Evolutionary conservation across 2,329 filamentous ascomycete species (phyloP), one percentile per base, ranked within the genome.

Genomic region (Lachnellula subtilissima): DNA sequence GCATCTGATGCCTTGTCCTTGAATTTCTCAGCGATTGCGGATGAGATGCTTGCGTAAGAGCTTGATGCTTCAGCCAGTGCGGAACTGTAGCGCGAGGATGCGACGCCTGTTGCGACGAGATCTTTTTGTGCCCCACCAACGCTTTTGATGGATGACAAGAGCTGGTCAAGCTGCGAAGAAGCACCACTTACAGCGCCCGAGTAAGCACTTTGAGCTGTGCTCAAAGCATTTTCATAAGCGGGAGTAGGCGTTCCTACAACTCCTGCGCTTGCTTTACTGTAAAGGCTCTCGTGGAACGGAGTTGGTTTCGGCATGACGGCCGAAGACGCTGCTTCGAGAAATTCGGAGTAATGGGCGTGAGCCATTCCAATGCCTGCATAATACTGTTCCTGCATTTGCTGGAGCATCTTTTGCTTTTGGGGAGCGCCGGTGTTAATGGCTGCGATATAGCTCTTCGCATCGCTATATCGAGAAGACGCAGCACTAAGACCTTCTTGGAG

Each of bases 281-380:
- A 63, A 8, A 73, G 52, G 53, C 64, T 69, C 40, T 74, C 66
- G 53, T 74, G 69, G 48, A 64, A 65, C 50, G 84, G 73, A 1
- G 77, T 83, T 2, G 83, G 79, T 0, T 82, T 85, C 15, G 84
- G 81, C 11, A 83, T 82, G 42, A 90, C 76, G 19, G 85, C 88
- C 37, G 81, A 84, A 9, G 87, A 90, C 7, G 88, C 89, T 4
- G 86, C 84, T 12, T 78, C 78, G 2, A 94, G 62, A 66, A 94
- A 93, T 50, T 86, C 86, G 5, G 86, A 84, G 70, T 94, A 94
- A 39, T 86, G 83, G 45, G 85, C 89, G 65, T 95, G 87, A 0
- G 91, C 90, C 46, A 90, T 71, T 28, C 90, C 90, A 23, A 94
- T 72, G 11, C 86, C 89, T 61, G 90, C 87, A 64, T 91, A 92